phyloP scores from a whole-genome alignment of 257 asterid genomes.

The Nicotiana obtusifolia region DNA sequence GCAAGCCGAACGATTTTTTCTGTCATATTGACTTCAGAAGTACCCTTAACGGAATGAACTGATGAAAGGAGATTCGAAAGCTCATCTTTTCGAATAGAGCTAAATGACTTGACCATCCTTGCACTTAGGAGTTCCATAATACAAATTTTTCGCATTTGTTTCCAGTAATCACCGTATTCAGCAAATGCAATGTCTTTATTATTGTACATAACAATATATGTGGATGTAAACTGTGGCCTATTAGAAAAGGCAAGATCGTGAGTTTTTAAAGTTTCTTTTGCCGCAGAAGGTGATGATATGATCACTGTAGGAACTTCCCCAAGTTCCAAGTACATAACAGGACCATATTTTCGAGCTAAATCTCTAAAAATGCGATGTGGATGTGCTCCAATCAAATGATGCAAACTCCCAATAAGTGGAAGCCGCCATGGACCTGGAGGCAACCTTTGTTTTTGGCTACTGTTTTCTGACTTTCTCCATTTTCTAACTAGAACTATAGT shows the following conservation, averaged over 20 bases:
- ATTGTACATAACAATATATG: constrained; percentile 27
- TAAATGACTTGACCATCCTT: not conserved
- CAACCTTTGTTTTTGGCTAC: constrained; percentile 1
- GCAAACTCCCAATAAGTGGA: constrained; percentile 29
- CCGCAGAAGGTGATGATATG: constrained; percentile 4
- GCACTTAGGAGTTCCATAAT: not conserved
- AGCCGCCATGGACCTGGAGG: constrained; percentile 36
- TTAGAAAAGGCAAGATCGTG: constrained; percentile 29
- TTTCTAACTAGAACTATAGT: not conserved
- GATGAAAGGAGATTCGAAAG: not conserved
- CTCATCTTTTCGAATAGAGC: not conserved
- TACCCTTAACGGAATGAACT: not conserved
- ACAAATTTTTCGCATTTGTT: constrained; percentile 8
- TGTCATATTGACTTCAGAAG: constrained; percentile 3
- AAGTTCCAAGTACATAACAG: not conserved
- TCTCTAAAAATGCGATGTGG: constrained; percentile 11
- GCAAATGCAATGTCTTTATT: constrained; percentile 19
- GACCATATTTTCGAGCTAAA: constrained; percentile 5
- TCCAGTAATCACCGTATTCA: constrained; percentile 20
- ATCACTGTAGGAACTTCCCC: constrained; percentile 7
- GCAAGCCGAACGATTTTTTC: constrained; percentile 8
- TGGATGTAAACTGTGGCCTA: constrained; percentile 32
- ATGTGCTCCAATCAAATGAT: constrained; percentile 5
- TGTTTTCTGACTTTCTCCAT: not conserved
- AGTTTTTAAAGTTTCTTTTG: constrained; percentile 23